phyloP scores from a whole-genome alignment of 345 rosid genomes.

The Balakata baccata region DNA sequence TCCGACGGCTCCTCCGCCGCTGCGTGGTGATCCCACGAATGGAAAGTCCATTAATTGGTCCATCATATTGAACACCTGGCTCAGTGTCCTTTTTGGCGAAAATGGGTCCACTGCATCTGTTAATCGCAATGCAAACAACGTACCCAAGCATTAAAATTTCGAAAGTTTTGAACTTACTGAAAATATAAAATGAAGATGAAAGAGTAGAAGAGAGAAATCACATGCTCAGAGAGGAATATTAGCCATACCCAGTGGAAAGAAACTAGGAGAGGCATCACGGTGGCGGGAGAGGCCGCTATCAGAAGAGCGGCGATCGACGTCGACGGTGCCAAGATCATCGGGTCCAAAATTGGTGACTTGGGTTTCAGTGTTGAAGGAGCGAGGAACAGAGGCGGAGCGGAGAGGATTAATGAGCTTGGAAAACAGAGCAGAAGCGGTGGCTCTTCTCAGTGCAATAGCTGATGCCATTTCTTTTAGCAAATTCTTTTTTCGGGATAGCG shows the following conservation, averaged over 20 bases:
- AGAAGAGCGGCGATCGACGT: conserved; percentile 22
- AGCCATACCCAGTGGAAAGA: conserved; percentile 28
- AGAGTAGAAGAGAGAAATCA: not conserved
- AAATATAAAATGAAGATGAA: not conserved
- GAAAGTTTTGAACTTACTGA: not conserved
- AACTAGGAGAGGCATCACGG: conserved; percentile 10
- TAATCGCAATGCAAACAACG: not conserved
- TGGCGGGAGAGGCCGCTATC: conserved; percentile 20
- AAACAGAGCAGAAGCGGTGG: conserved; percentile 20
- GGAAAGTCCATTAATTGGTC: conserved; percentile 53
- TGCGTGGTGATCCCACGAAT: conserved; percentile 7
- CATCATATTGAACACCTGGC: conserved; percentile 67
- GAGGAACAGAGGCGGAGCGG: conserved; percentile 24
- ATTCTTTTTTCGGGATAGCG: not conserved
- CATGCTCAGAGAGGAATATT: not conserved
- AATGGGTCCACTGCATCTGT: conserved; percentile 36
- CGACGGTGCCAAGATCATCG: conserved; percentile 20
- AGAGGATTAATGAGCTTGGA: conserved; percentile 20
- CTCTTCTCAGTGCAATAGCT: conserved; percentile 29
- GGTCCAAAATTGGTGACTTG: conserved; percentile 23
- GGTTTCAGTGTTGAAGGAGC: conserved; percentile 41
- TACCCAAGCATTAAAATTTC: not conserved
- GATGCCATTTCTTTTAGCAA: conserved; percentile 35
- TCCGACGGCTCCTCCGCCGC: conserved; percentile 31
- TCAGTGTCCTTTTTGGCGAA: conserved; percentile 52